Base-by-base conservation (phyloP, 2,329 filamentous ascomycete genomes). In the Verticillium zaregamsianum region DNA sequence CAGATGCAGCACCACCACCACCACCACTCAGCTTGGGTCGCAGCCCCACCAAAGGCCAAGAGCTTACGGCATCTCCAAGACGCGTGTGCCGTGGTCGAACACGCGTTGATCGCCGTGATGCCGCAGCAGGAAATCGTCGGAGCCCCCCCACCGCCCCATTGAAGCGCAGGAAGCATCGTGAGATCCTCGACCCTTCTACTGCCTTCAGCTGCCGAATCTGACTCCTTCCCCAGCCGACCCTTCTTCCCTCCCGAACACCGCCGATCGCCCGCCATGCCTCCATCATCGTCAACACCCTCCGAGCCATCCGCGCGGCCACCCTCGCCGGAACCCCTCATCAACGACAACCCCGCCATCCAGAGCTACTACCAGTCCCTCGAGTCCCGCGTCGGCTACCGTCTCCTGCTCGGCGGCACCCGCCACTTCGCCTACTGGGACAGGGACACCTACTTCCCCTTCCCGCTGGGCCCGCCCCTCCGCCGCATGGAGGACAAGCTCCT, bases 401-500 rank as follows among this genome's bases (percentile, higher is more conserved):
- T 80, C 0, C 67, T 80, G 3, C 69, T 85, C 0, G 79, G 81
- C 11, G 78, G 76, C 39, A 80, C 79, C 2, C 74, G 79, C 3
- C 82, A 85, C 67, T 84, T 81, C 65, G 81, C 80, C 3, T 81
- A 76, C 66, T 85, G 78, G 66, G 71, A 76, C 17, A 66, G 70
- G 37, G 79, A 76, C 61, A 78, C 76, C 11, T 73, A 74, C 61
- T 83, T 74, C 73, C 80, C 81, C 0, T 82, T 85, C 62, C 81
- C 81, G 1, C 68, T 84, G 15, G 66, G 68, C 14, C 68, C 62
- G 14, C 71, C 77, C 2, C 73, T 82, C 55, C 74, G 79, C 33
- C 69, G 67, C 15, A 85, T 85, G 82, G 81, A 85, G 65, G 77
- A 82, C 55, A 76, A 79, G 63, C 69, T 85, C 14, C 67, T 73